These are phyloP conservation scores for Dictyostelium brefeldianum DNA, from an alignment of 78 protist genomes.

Conservation along the genomic window DNA sequence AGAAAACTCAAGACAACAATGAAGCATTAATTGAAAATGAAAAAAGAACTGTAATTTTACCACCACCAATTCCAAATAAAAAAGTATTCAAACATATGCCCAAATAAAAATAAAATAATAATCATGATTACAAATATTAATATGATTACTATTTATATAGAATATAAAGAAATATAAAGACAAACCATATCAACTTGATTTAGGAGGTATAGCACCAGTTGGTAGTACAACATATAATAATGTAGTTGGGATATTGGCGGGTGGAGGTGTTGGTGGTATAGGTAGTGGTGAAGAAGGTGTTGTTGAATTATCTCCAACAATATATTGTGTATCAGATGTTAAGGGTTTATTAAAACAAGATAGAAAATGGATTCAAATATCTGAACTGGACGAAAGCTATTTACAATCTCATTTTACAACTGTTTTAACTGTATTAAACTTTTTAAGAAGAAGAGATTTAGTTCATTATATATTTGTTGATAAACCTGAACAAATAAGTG, in stretches of 20 bases:
- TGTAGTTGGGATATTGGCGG: neutral
- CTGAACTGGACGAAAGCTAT: neutral
- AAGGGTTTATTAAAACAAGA: conserved; percentile 48
- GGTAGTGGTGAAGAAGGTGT: conserved; percentile 13
- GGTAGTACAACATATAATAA: neutral
- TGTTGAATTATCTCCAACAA: conserved; percentile 18
- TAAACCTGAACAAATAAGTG: conserved; percentile 13
- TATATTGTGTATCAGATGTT: conserved; percentile 32
- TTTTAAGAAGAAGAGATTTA: conserved; percentile 49
- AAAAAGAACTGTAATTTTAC: conserved; percentile 17
- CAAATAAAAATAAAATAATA: no score
- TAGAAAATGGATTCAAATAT: conserved; percentile 48
- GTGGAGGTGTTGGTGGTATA: neutral
- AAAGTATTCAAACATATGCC: no score
- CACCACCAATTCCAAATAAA: conserved; percentile 26
- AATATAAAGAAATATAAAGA: neutral
- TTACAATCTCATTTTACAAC: neutral
- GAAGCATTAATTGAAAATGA: neutral
- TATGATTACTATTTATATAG: neutral
- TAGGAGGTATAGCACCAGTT: neutral
- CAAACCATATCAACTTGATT: neutral
- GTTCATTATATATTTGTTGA: conserved; percentile 60
- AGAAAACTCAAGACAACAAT: neutral
- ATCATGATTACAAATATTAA: neutral
- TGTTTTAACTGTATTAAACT: conserved; percentile 26